Conservation (phyloP, 1,284 basidiomycete species). For the Salmacisia buchloeana region DNA sequence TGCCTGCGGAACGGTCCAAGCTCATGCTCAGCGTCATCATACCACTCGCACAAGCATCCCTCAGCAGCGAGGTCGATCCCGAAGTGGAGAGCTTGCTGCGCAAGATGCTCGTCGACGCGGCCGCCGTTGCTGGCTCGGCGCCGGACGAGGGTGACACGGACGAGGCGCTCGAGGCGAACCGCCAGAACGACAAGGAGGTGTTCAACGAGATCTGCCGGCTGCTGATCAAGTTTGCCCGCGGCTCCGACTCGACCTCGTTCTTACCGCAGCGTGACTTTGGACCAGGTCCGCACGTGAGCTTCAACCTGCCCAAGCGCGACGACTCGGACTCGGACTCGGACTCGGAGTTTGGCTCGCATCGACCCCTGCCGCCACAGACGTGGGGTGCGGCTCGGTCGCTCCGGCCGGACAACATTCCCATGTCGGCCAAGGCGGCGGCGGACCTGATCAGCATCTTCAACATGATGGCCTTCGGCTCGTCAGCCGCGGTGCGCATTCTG, state of each 20-base stretch:
- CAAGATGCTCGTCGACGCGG: slow-evolving; percentile 39
- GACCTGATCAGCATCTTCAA: slow-evolving; percentile 46
- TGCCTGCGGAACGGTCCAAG: slow-evolving; percentile 31
- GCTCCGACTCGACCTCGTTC: slow-evolving; percentile 1
- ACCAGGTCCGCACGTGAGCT: slow-evolving; percentile 8
- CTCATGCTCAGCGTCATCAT: slow-evolving; percentile 39
- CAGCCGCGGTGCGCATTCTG: slow-evolving; percentile 1
- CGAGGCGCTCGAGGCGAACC: background rate
- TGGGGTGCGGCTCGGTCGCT: background rate
- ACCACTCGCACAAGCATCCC: slow-evolving; percentile 33
- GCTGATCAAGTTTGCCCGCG: slow-evolving; percentile 8
- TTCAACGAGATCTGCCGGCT: slow-evolving; percentile 11
- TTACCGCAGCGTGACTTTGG: background rate
- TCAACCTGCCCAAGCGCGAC: slow-evolving; percentile 1
- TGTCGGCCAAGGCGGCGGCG: slow-evolving; percentile 20
- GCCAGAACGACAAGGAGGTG: background rate
- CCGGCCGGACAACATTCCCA: slow-evolving; percentile 1
- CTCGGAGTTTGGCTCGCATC: background rate
- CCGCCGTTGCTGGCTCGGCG: slow-evolving; percentile 15
- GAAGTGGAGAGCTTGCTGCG: slow-evolving; percentile 29
- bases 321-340: background rate
- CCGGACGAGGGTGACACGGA: background rate
- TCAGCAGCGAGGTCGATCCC: slow-evolving; percentile 28
- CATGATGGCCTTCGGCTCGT: slow-evolving; percentile 43
- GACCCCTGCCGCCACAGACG: background rate